A percentile compares a stretch with the other conserved stretches of the same genome.
Conservation (phyloP, 1,284 basidiomycete genomes). For the Cryptococcus sp. region DNA sequence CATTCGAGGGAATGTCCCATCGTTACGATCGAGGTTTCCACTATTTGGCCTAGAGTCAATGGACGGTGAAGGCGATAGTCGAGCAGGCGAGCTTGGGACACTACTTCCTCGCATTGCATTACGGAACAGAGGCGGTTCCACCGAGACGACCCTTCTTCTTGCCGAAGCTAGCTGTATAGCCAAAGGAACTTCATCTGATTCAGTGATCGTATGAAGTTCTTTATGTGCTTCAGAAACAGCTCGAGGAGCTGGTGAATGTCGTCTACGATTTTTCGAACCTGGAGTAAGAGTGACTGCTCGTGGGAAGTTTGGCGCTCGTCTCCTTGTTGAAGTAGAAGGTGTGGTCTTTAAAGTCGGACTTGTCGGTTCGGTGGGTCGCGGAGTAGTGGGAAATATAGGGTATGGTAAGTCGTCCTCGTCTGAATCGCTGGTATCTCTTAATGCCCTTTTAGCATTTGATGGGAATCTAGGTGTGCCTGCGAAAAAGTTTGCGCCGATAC, state of each 20-base stretch:
- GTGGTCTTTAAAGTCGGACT: conserved; percentile 22
- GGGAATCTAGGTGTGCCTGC: conserved; percentile 1
- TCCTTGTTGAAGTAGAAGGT: conserved; percentile 3
- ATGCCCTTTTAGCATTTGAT: not conserved
- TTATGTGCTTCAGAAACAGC: conserved; percentile 23
- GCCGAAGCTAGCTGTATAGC: not conserved
- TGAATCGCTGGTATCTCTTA: not conserved
- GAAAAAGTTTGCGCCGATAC: conserved; percentile 14
- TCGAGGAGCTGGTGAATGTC: conserved; percentile 3
- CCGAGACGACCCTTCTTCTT: conserved; percentile 4
- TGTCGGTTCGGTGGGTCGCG: conserved; percentile 15
- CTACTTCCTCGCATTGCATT: conserved; percentile 6
- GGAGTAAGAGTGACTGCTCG: conserved; percentile 9
- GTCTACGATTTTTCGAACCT: conserved; percentile 4
- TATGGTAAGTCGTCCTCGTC: conserved; percentile 7
- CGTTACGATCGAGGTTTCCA: not conserved
- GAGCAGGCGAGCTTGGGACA: conserved; percentile 17
- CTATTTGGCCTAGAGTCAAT: conserved; percentile 8
- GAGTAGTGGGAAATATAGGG: conserved; percentile 22
- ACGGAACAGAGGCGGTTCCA: conserved; percentile 6
- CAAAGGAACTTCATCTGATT: conserved; percentile 9
- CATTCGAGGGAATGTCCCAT: conserved; percentile 16
- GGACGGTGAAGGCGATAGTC: conserved; percentile 28
- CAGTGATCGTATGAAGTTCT: conserved; percentile 26
- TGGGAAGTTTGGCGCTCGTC: not conserved